Evolutionary conservation across 108 stramenopile genomes (phyloP), one percentile per base, ranked within the genome.

Genomic region (Aureococcus anophagefferens): DNA sequence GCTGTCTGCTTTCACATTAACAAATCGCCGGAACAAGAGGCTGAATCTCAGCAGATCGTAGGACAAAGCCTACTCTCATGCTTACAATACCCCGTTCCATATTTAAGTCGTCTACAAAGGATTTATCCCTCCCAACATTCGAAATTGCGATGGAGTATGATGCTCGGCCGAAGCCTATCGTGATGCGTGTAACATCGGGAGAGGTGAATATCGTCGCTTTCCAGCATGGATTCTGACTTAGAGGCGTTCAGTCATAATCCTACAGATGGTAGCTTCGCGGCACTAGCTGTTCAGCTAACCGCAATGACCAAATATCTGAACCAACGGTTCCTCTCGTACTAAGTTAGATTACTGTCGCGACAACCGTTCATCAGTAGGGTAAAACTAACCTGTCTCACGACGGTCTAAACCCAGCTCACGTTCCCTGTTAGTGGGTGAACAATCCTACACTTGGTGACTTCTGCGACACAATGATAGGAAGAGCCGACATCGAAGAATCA

Each of bases 281-380:
- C 83, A 84, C 78, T 84, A 71, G 69, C 83, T 81, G 80, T 81
- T 84, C 80, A 81, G 77, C 73, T 73, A 80, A 83, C 82, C 82
- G 71, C 79, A 75, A 73, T 89, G 88, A 91, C 91, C 93, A 91
- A 93, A 81, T 91, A 90, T 91, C 90, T 84, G 89, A 91, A 90
- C 89, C 93, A 93, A 91, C 89, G 91, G 90, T 94, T 94, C 93
- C 91, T 94, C 93, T 94, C 90, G 93, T 91, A 94, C 93, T 91
- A 94, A 94, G 90, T 90, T 94, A 89, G 89, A 94, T 91, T 94
- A 91, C 90, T 91, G 88, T 90, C 79, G 84, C 88, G 87, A 87
- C 90, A 90, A 89, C 89, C 66, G 79, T 67, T 85, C 85, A 88
- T 88, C 88, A 90, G 89, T 86, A 92, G 90, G 90, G 89, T 90